phyloP scores from a whole-genome alignment of 2,329 filamentous ascomycete species.

The Ophiostoma piceae region DNA sequence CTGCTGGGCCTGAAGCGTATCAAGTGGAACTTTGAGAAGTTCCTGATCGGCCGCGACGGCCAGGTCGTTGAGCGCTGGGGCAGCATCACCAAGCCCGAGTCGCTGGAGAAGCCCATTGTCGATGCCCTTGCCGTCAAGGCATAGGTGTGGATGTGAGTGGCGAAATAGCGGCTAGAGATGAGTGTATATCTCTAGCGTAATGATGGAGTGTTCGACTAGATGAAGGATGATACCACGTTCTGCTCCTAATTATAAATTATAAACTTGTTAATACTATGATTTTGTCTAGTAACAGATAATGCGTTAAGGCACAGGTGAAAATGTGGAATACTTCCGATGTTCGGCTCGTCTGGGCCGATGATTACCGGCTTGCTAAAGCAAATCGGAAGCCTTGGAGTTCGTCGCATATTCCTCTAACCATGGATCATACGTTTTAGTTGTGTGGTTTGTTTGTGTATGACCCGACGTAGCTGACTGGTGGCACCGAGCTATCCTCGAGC shows the following conservation, averaged over 20 bases:
- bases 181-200: not conserved
- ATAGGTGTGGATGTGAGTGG: not conserved
- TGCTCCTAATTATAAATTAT: slow-evolving; percentile 4
- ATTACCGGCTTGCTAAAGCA: not conserved
- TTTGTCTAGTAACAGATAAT: not conserved
- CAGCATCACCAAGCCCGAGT: slow-evolving; percentile 79
- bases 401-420: not conserved
- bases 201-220: slow-evolving; percentile 12
- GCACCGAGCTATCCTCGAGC: not conserved
- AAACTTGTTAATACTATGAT: not conserved
- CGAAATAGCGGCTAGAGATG: not conserved
- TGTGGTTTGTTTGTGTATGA: not conserved
- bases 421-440: not conserved
- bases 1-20: slow-evolving; percentile 81
- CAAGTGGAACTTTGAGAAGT: slow-evolving; percentile 99
- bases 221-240: slow-evolving; percentile 14
- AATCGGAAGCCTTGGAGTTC: not conserved
- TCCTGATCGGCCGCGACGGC: slow-evolving; percentile 80
- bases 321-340: not conserved
- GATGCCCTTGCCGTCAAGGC: slow-evolving; percentile 56
- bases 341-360: not conserved
- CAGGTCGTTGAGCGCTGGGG: slow-evolving; percentile 82
- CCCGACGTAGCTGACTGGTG: not conserved
- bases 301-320: not conserved
- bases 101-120: slow-evolving; percentile 67